Conservation (phyloP, 768 basidiomycete genomes). For the Cyathus striatus region DNA sequence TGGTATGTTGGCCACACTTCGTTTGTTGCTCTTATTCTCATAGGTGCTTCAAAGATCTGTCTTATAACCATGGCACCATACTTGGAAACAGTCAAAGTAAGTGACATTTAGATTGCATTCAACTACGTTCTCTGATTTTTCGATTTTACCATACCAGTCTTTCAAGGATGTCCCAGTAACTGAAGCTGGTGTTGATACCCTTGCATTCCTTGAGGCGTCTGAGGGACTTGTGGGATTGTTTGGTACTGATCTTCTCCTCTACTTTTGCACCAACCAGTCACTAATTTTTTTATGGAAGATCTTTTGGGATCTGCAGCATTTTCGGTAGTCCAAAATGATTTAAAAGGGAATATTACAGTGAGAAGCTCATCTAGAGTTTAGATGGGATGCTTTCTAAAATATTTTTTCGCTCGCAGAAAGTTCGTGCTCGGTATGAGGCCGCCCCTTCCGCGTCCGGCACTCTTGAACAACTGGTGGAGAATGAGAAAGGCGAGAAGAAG, state of each 20-base stretch:
- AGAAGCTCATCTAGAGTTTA: constrained; percentile 16
- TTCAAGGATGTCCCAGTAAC: constrained; percentile 88
- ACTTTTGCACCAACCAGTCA: no score
- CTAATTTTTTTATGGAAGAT: constrained; percentile 40
- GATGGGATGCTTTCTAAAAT: constrained; percentile 2
- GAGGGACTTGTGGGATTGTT: constrained; percentile 88
- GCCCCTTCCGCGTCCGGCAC: constrained; percentile 63
- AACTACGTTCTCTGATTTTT: neutral
- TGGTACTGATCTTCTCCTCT: no score
- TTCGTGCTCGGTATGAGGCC: constrained; percentile 72
- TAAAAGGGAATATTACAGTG: constrained; percentile 90
- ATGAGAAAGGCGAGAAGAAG: constrained; percentile 87
- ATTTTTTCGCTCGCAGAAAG: constrained; percentile 62
- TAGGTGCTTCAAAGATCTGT: no score
- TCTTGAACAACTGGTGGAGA: constrained; percentile 76
- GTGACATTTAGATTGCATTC: constrained; percentile 6
- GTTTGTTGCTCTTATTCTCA: no score
- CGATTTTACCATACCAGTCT: constrained; percentile 47
- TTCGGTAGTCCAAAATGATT: constrained; percentile 73
- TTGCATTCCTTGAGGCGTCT: constrained; percentile 82
- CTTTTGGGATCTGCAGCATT: constrained; percentile 85
- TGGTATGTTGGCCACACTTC: no score
- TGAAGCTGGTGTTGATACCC: constrained; percentile 84
- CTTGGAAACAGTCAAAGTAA: constrained; percentile 63
- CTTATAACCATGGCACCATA: constrained; percentile 77